Evolutionary conservation across 1,139 yeast genomes (phyloP), one percentile per base, ranked within the genome.

Genomic region (Taphrina pruni): DNA sequence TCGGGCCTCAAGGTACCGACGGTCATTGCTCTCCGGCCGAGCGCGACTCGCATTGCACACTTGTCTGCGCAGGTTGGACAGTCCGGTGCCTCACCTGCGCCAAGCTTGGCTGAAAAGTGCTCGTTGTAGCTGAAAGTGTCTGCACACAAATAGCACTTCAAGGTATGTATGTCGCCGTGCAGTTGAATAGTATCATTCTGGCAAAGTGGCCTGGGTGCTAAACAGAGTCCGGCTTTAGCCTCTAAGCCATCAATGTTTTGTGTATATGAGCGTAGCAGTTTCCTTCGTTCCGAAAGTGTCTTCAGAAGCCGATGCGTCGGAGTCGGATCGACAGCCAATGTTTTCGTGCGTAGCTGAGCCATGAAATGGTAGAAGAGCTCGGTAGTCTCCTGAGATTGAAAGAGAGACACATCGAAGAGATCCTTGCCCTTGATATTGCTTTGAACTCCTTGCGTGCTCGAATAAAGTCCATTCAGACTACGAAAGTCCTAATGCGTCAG

Each of bases 151-250:
- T 91, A 88, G 76, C 97, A 91, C 36, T 88, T 81, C 69, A 94
- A 80, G 69, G 84, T 83, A 75, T 90, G 90, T 67, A 94, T 81
- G 77, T 91, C 93, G 0, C 99, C 99, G 76, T 94, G 99, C 52
- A 94, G 81, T 41, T 64, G 43, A 51, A 65, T 43, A 56, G 64
- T 36, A 69, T 73, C 73, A 6, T 67, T 66, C 9, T 54, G 39
- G 35, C 21, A 43, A 11, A 55, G 54, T 2, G 67, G 56, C n/a
- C n/a, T 9, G 1, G 52, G 46, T 9, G 72, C 73, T 1, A 72
- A 70, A 65, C 80, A 79, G 12, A 75, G 69, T 0, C 78, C 81
- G 12, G 71, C 81, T 73, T 75, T 75, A 8, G 74, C 79, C 74
- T 89, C 95, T 66, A 89, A 84, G 1, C 93, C 92, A 70, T 81